Conservation (phyloP, 345 rosid genomes). For the Citrus glauca region DNA sequence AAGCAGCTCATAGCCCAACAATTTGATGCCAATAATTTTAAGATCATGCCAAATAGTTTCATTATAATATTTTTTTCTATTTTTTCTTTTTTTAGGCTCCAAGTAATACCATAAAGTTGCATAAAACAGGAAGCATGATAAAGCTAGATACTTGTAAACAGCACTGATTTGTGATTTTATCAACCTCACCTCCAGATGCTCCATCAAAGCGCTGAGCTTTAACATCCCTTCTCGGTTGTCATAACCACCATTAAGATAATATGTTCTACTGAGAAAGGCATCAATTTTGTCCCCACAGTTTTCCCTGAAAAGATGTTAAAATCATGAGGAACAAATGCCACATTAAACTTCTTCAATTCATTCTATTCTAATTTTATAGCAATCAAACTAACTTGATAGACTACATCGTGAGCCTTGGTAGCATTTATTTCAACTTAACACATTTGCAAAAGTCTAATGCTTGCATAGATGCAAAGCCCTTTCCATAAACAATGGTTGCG, state of each 20-base stretch:
- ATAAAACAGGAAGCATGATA: neutral
- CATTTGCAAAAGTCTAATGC: neutral
- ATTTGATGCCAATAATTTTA: neutral
- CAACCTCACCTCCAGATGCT: slow-evolving; percentile 55
- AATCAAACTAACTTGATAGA: neutral
- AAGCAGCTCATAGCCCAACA: too few relatives aligned
- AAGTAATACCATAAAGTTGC: neutral
- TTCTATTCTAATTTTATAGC: neutral
- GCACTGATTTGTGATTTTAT: neutral
- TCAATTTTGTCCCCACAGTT: slow-evolving; percentile 63
- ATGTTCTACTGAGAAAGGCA: slow-evolving; percentile 61
- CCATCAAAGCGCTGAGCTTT: slow-evolving; percentile 58
- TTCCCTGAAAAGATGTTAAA: slow-evolving; percentile 33
- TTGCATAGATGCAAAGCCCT: neutral
- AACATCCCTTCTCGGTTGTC: slow-evolving; percentile 63
- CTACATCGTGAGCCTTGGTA: neutral
- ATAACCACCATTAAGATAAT: slow-evolving; percentile 58
- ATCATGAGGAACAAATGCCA: neutral
- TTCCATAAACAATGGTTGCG: neutral
- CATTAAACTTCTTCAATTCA: neutral
- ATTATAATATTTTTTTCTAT: neutral
- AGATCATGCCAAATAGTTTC: neutral
- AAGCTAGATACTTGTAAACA: too few relatives aligned
- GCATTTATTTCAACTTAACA: neutral
- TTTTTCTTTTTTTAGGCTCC: too few relatives aligned